Evolutionary conservation across 169 alveolate species (phyloP).

Genomic region (Eimeria zaria): DNA sequence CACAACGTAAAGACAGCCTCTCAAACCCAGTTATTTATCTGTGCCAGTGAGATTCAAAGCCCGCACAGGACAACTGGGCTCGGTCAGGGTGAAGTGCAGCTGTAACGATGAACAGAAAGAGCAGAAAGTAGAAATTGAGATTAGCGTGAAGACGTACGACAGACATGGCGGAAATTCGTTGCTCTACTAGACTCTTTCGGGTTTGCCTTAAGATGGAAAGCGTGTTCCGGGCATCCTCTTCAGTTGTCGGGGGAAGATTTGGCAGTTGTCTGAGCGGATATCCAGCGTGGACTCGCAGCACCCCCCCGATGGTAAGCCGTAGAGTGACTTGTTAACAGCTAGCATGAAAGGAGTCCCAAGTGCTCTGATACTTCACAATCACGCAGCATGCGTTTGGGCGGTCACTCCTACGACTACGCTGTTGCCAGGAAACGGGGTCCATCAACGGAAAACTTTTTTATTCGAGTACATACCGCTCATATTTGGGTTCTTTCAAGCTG

Average conservation of each 20-base stretch:
- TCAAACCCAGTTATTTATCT: not conserved
- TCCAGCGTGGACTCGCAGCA: not conserved
- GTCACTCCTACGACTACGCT: not conserved
- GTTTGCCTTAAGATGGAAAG: slow-evolving; percentile 51
- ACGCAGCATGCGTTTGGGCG: not conserved
- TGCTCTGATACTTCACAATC: not conserved
- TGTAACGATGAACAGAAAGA: not conserved
- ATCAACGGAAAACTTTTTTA: not conserved
- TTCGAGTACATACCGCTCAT: not conserved
- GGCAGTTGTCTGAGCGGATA: slow-evolving; percentile 3
- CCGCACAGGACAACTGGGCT: not conserved
- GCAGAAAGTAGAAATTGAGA: not conserved
- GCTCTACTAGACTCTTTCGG: slow-evolving; percentile 33
- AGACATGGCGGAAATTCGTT: slow-evolving; percentile 11
- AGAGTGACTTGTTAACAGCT: not conserved
- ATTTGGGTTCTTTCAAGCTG: not conserved
- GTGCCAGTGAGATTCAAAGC: not conserved
- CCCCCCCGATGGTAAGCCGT: not conserved
- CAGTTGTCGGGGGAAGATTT: not conserved
- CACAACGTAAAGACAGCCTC: not conserved
- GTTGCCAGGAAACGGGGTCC: not conserved
- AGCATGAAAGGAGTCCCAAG: not conserved
- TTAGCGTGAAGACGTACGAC: not conserved
- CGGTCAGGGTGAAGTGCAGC: not conserved
- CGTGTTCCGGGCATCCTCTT: slow-evolving; percentile 29